phyloP scores from a whole-genome alignment of 2,329 filamentous ascomycete genomes.

The Rhinocladiella similis region DNA sequence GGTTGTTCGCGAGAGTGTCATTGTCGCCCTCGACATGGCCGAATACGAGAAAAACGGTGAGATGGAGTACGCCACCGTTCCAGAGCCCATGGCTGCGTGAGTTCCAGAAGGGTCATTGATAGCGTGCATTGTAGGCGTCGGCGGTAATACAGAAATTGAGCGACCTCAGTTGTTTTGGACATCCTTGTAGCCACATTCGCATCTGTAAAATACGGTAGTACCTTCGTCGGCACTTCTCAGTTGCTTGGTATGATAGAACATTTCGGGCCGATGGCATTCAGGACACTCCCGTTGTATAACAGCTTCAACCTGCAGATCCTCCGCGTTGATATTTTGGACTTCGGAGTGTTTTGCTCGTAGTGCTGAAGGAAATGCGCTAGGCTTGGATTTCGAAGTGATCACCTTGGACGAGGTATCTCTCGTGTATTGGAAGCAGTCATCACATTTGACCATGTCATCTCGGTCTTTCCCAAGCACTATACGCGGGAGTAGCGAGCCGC shows the following conservation, averaged over 20 bases:
- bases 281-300: conserved; percentile 70
- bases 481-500: conserved; percentile 86
- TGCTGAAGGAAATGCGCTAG: conserved; percentile 86
- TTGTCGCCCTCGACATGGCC: conserved; percentile 96
- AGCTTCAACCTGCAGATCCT: conserved; percentile 74
- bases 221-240: conserved; percentile 93
- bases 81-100: conserved; percentile 36
- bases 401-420: conserved; percentile 76
- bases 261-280: conserved; percentile 77
- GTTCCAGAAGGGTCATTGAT: neutral
- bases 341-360: conserved; percentile 83
- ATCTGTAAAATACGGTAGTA: conserved; percentile 85
- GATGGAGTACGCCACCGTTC: conserved; percentile 88
- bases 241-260: conserved; percentile 83
- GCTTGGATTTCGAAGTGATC: conserved; percentile 80
- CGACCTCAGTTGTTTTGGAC: conserved; percentile 38
- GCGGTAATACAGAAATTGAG: neutral
- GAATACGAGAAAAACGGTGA: conserved; percentile 91
- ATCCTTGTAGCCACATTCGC: conserved; percentile 77
- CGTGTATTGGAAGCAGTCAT: conserved; percentile 82
- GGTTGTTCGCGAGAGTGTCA: conserved; percentile 90
- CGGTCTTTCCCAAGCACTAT: conserved; percentile 60
- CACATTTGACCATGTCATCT: conserved; percentile 76
- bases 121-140: conserved; percentile 16
- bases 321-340: conserved; percentile 75